Evolutionary conservation across 164 flowering plant genomes (phyloP).

Genomic region (Dillenia turbinata): DNA sequence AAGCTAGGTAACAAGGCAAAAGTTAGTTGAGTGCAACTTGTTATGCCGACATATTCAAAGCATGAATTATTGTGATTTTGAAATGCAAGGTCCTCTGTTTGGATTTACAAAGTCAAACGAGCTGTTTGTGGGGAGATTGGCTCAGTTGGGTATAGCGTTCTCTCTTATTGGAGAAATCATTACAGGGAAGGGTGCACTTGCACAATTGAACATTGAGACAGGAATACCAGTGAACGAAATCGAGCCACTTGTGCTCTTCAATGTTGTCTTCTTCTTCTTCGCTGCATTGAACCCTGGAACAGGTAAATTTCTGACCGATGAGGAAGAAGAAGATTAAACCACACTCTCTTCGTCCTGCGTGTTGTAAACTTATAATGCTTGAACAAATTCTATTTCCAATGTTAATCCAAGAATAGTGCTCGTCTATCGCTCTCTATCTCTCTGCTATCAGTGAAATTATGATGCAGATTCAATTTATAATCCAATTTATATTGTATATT

Average conservation of each 20-base stretch:
- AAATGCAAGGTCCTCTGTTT: conserved; percentile 67
- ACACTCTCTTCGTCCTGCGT: too few species aligned
- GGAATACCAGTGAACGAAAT: conserved; percentile 90
- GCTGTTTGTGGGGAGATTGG: conserved; percentile 95
- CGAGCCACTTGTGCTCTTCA: conserved; percentile 87
- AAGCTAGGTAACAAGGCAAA: too few species aligned
- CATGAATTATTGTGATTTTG: not conserved
- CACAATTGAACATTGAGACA: conserved; percentile 90
- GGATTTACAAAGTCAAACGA: conserved; percentile 97
- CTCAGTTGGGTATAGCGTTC: conserved; percentile 96
- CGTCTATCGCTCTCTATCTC: too few species aligned
- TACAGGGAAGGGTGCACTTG: conserved; percentile 93
- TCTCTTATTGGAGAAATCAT: conserved; percentile 92
- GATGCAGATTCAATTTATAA: too few species aligned
- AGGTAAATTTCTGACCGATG: conserved; percentile 93
- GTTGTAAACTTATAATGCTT: too few species aligned
- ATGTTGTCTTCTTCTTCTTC: conserved; percentile 81
- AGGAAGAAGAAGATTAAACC: conserved; percentile 40
- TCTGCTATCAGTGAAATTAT: too few species aligned
- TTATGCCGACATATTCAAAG: too few species aligned
- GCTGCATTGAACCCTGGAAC: conserved; percentile 94
- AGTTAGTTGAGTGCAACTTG: too few species aligned
- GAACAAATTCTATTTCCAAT: too few species aligned
- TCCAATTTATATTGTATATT: too few species aligned
- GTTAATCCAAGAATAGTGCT: too few species aligned